A percentile compares a stretch with the other conserved stretches of the same genome.
phyloP scores from a whole-genome alignment of 306 rosid genomes.

The Crotalaria pallida region DNA sequence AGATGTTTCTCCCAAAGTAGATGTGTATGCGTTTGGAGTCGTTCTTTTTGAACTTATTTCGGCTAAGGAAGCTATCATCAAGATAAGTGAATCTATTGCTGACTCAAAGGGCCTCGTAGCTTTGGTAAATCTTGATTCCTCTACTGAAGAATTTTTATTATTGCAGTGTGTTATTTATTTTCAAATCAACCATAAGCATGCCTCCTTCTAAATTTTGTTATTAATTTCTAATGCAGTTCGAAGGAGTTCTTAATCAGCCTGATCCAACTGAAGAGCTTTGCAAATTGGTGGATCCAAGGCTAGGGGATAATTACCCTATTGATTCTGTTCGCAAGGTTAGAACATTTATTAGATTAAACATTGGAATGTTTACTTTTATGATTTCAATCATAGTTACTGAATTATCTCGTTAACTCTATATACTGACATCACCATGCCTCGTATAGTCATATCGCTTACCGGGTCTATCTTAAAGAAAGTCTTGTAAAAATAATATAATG shows the following conservation, averaged over 20 bases:
- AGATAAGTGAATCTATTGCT: conserved; percentile 27
- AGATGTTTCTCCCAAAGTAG: conserved; percentile 89
- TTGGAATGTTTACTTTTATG: not conserved
- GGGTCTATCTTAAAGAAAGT: too few relatives aligned
- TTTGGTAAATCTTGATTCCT: conserved; percentile 45
- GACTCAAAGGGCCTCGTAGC: conserved; percentile 84
- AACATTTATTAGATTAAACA: conserved; percentile 2
- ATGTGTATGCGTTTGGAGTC: conserved; percentile 92
- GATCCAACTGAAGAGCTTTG: conserved; percentile 58
- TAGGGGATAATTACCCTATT: conserved; percentile 70
- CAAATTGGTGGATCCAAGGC: conserved; percentile 70
- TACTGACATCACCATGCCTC: too few relatives aligned
- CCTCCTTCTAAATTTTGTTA: not conserved
- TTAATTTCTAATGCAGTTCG: conserved; percentile 54
- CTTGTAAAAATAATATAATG: too few relatives aligned
- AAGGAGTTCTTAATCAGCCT: conserved; percentile 59
- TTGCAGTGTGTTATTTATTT: not conserved
- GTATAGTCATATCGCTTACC: too few relatives aligned
- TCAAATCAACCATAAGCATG: not conserved
- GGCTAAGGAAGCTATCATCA: conserved; percentile 81
- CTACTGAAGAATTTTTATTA: not conserved
- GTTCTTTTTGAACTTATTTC: conserved; percentile 92
- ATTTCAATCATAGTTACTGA: conserved; percentile 1
- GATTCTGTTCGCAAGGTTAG: conserved; percentile 85
- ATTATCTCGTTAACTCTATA: too few relatives aligned